Evolutionary conservation across 75 land plant genomes (phyloP).

Genomic region (Pseudotsuga menziesii): DNA sequence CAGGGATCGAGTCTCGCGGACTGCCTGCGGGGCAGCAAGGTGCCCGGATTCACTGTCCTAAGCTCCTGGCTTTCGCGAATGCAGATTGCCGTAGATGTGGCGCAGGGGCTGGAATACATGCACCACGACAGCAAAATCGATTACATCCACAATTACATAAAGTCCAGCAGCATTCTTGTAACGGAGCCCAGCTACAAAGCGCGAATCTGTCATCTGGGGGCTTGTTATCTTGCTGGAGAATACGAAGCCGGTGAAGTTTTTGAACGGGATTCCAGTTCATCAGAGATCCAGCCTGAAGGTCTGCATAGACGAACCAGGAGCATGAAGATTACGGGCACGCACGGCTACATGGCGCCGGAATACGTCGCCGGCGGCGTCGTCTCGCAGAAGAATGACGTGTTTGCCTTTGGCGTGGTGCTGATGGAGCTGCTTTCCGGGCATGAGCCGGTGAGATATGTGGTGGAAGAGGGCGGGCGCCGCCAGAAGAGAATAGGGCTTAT

Average conservation of each 20-base stretch:
- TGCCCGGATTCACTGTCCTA: slow-evolving; percentile 53
- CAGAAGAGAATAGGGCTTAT: slow-evolving; percentile 35
- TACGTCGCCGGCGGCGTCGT: slow-evolving; percentile 32
- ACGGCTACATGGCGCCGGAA: slow-evolving; percentile 96
- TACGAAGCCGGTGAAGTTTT: slow-evolving; percentile 4
- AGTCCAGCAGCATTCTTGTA: slow-evolving; percentile 44
- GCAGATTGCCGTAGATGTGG: slow-evolving; percentile 63
- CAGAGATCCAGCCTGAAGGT: background rate
- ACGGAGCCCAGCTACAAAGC: slow-evolving; percentile 34
- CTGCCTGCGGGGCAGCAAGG: slow-evolving; percentile 39
- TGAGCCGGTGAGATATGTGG: slow-evolving; percentile 48
- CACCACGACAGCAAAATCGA: slow-evolving; percentile 40
- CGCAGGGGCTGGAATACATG: slow-evolving; percentile 72
- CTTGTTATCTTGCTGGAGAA: slow-evolving; percentile 57
- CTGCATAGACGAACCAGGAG: background rate
- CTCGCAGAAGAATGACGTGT: slow-evolving; percentile 65
- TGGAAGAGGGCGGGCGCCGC: slow-evolving; percentile 4
- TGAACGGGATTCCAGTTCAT: too few species aligned
- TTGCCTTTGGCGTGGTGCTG: slow-evolving; percentile 78
- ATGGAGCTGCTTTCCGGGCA: slow-evolving; percentile 76
- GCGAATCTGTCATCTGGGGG: slow-evolving; percentile 62
- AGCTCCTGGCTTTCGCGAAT: slow-evolving; percentile 55
- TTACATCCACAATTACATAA: slow-evolving; percentile 61
- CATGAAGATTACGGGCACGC: slow-evolving; percentile 60
- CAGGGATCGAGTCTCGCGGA: slow-evolving; percentile 47